phyloP scores from a whole-genome alignment of 2,329 filamentous ascomycete species.

The Microcera coccophila region DNA sequence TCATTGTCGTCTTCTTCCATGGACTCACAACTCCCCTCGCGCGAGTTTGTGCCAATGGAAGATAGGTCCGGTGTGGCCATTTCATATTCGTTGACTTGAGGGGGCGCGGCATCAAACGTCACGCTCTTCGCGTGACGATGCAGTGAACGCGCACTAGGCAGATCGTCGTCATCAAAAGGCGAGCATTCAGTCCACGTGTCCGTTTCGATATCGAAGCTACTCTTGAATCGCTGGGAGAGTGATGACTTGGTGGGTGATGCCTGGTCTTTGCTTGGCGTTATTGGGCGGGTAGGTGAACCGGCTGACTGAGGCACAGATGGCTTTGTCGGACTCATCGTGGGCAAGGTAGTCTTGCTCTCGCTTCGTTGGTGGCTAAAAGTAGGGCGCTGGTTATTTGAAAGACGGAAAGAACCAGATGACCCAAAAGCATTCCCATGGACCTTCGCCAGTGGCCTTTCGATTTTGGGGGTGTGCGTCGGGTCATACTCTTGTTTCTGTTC shows the following conservation, averaged over 20 bases:
- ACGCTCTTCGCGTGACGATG: slow-evolving; percentile 93
- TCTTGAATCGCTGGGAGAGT: slow-evolving; percentile 66
- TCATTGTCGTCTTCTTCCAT: slow-evolving; percentile 69
- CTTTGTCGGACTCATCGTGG: slow-evolving; percentile 54
- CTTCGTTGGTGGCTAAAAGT: slow-evolving; percentile 45
- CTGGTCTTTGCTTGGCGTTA: slow-evolving; percentile 64
- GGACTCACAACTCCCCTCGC: slow-evolving; percentile 89
- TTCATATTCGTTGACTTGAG: slow-evolving; percentile 95
- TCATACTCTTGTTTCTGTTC: slow-evolving; percentile 94
- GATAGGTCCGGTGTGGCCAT: slow-evolving; percentile 97
- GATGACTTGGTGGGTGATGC: slow-evolving; percentile 86
- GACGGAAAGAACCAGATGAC: slow-evolving; percentile 53
- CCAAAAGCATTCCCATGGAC: slow-evolving; percentile 69
- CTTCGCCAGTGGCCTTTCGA: slow-evolving; percentile 78
- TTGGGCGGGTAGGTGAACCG: slow-evolving; percentile 25
- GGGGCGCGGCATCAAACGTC: slow-evolving; percentile 90
- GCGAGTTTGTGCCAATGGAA: slow-evolving; percentile 81
- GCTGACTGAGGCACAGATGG: slow-evolving; percentile 36
- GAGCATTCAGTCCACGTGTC: slow-evolving; percentile 66
- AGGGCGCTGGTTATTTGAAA: slow-evolving; percentile 42
- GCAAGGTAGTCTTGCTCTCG: slow-evolving; percentile 55
- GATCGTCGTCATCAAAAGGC: slow-evolving; percentile 53
- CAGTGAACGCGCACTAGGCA: slow-evolving; percentile 62
- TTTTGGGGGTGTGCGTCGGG: slow-evolving; percentile 67
- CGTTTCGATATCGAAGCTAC: slow-evolving; percentile 65